Base-by-base conservation (phyloP, 805 yeast species). In the Cyberlindnera samutprakarnensis region DNA sequence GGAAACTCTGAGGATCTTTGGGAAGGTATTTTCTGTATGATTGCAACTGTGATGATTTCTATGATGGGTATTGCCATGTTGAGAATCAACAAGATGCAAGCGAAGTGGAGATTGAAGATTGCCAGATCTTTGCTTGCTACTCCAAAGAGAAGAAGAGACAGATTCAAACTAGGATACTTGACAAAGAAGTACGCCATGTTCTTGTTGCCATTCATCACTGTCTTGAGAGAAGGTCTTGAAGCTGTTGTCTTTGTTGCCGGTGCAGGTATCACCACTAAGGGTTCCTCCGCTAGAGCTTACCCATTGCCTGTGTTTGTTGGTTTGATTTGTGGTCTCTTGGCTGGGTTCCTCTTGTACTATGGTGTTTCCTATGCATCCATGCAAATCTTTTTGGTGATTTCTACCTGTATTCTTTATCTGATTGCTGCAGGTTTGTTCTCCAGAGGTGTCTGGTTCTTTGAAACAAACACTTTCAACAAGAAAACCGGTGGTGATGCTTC, bases 231-330 rank as follows among this genome's bases (percentile, higher is more conserved):
- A 70, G 98, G 98, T 61, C 69, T 88, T 46, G 96, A 88, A 69
- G 95, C 95, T 26, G 88, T 88, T 38, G 94, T 88, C 28, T 88
- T 88, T 51, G 92, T 88, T 36, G 96, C 96, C 33, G 96, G 96
- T 64, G 95, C 92, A 28, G 94, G 95, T 56, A 68, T 86, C 42
- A 61, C 74, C 32, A 54, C 73, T 4, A 62, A 63, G 28, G 66
- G 53, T 44, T 59, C 69, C 15, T 55, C 57, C 12, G 85, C 85
- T 15, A 58, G 73, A 14, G 73, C 95, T 7, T 88, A 85, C 72
- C 97, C 97, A 38, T 63, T 90, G 43, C 94, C 97, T n/a, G 96
- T 90, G 30, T 65, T 90, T 39, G 63, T 78, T 48, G 98, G 97
- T 48, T 64, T 90, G 35, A 54, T 80, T 40, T 84, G 88, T 23